Percentiles rank a stretch among this genome's conserved stretches.
phyloP scores from a whole-genome alignment of 768 basidiomycete species.

The Grammothele lineata region DNA sequence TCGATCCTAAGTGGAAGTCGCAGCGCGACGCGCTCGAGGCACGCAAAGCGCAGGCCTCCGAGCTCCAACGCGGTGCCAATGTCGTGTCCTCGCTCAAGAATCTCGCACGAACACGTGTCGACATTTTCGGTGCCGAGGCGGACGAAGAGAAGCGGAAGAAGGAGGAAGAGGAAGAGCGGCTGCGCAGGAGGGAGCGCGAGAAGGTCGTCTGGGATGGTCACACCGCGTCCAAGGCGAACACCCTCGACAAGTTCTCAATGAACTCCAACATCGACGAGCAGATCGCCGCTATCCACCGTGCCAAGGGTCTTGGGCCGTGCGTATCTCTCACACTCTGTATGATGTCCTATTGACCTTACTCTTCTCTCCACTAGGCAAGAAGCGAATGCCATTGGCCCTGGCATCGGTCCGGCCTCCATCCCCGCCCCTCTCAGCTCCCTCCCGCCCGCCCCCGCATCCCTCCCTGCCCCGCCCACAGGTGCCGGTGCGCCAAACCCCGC shows the following conservation, averaged over 20 bases:
- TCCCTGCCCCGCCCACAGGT: conserved; percentile 62
- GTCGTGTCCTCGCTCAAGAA: conserved; percentile 91
- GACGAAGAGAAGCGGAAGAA: conserved; percentile 87
- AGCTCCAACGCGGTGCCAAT: conserved; percentile 87
- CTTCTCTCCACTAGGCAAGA: conserved; percentile 50
- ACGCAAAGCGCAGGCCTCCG: conserved; percentile 85
- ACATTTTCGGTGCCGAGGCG: conserved; percentile 92
- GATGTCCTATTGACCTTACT: conserved; percentile 13
- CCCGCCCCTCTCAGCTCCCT: conserved; percentile 59
- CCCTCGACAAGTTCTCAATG: conserved; percentile 88
- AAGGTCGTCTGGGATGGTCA: conserved; percentile 99
- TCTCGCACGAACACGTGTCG: conserved; percentile 92
- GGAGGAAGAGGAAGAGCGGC: conserved; percentile 83
- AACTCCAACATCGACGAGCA: conserved; percentile 97
- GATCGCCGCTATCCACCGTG: conserved; percentile 92
- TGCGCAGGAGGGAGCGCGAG: conserved; percentile 82
- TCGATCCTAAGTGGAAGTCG: conserved; percentile 98
- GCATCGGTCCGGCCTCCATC: conserved; percentile 78
- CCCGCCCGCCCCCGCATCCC: conserved; percentile 65
- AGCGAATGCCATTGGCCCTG: conserved; percentile 76
- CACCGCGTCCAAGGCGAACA: conserved; percentile 88
- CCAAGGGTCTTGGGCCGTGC: conserved; percentile 85
- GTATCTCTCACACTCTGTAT: conserved; percentile 28
- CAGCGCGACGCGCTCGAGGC: conserved; percentile 86
- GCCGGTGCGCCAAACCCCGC: conserved; percentile 42